Percentiles rank a stretch among this genome's conserved stretches.
Conservation (phyloP, 306 rosid species). For the Oxytropis ochrocephala region DNA sequence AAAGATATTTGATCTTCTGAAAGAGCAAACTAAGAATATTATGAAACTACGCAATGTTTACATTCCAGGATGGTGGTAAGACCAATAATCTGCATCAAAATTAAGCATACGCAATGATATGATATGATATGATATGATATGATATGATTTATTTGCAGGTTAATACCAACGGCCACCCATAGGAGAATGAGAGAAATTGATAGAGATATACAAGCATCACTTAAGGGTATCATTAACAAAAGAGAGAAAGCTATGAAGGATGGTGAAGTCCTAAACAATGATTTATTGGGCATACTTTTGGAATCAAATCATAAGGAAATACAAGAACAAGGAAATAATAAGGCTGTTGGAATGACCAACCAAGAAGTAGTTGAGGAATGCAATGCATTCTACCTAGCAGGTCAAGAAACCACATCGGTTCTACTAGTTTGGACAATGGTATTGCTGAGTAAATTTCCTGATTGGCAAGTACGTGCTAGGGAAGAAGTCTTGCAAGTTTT, state of each 20-base stretch:
- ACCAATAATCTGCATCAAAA: not conserved
- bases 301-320: slow-evolving; percentile 41
- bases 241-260: slow-evolving; percentile 16
- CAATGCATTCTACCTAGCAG: slow-evolving; percentile 48
- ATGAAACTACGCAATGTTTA: not conserved
- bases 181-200: slow-evolving; percentile 23
- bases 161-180: slow-evolving; percentile 25
- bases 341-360: slow-evolving; percentile 32
- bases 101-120: not conserved
- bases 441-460: slow-evolving; percentile 22
- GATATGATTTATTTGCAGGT: slow-evolving; percentile 18
- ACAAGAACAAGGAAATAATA: slow-evolving; percentile 28
- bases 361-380: slow-evolving; percentile 49
- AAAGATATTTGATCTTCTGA: slow-evolving; percentile 36
- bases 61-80: slow-evolving; percentile 53
- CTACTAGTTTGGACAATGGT: slow-evolving; percentile 51
- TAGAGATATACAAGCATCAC: slow-evolving; percentile 10
- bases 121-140: too few species aligned
- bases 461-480: slow-evolving; percentile 55
- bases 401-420: slow-evolving; percentile 51
- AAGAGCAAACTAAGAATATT: slow-evolving; percentile 3
- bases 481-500: slow-evolving; percentile 38
- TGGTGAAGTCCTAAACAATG: slow-evolving; percentile 22
- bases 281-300: slow-evolving; percentile 4
- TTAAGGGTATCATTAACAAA: slow-evolving; percentile 24